A percentile compares a stretch with the other conserved stretches of the same genome.
Evolutionary conservation across 2,329 filamentous ascomycete genomes (phyloP).

Genomic region (Exophiala bonariae): DNA sequence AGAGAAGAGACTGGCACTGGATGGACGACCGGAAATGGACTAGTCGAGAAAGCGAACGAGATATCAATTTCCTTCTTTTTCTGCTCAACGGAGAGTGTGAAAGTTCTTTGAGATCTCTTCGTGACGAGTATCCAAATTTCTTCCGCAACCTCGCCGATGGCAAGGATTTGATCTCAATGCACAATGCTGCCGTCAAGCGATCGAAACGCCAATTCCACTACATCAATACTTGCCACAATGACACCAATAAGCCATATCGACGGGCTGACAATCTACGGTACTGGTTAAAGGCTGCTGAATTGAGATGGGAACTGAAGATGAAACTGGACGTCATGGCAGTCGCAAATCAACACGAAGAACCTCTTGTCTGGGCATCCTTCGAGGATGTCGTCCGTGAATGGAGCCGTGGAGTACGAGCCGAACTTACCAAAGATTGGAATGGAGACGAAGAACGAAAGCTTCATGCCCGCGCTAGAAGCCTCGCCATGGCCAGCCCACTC

Average conservation of each 20-base stretch:
- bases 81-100: slow-evolving; percentile 46
- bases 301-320: slow-evolving; percentile 86
- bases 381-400: slow-evolving; percentile 80
- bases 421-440: slow-evolving; percentile 74
- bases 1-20: slow-evolving; percentile 79
- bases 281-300: slow-evolving; percentile 94
- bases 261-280: slow-evolving; percentile 90
- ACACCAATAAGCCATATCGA: slow-evolving; percentile 92
- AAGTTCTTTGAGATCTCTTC: slow-evolving; percentile 9
- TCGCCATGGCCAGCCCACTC: slow-evolving; percentile 27
- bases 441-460: slow-evolving; percentile 29
- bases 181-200: slow-evolving; percentile 84
- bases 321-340: slow-evolving; percentile 85
- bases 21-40: slow-evolving; percentile 67
- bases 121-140: slow-evolving; percentile 49
- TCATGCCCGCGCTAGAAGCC: slow-evolving; percentile 27
- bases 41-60: slow-evolving; percentile 68
- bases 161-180: slow-evolving; percentile 76
- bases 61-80: slow-evolving; percentile 77
- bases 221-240: slow-evolving; percentile 86
- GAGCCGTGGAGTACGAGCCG: slow-evolving; percentile 78
- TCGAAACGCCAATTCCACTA: slow-evolving; percentile 84
- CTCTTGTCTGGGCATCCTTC: slow-evolving; percentile 72
- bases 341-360: slow-evolving; percentile 63
- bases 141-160: slow-evolving; percentile 74